phyloP scores from a whole-genome alignment of 306 rosid genomes.

The Sindora glabra region DNA sequence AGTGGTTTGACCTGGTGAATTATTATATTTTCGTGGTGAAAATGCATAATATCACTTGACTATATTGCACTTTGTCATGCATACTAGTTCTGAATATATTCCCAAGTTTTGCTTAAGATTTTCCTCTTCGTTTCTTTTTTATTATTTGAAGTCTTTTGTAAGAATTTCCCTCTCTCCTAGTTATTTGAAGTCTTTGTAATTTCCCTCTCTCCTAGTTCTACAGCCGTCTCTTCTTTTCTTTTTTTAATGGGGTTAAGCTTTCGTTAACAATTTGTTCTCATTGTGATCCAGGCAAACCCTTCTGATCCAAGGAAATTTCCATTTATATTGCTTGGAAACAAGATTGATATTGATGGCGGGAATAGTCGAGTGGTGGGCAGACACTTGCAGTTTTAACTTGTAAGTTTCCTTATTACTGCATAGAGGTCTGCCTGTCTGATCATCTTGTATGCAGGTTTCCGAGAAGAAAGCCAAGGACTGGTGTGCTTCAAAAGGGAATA shows the following conservation, averaged over 20 bases:
- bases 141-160: too few relatives aligned
- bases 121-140: too few relatives aligned
- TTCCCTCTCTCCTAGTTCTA: background rate
- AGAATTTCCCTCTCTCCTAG: too few relatives aligned
- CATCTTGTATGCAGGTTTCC: constrained; percentile 54
- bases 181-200: background rate
- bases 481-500: constrained; percentile 81
- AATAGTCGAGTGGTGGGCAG: constrained; percentile 88
- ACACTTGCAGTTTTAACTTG: background rate
- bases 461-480: constrained; percentile 94
- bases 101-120: too few relatives aligned
- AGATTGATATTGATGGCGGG: constrained; percentile 93
- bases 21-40: too few relatives aligned
- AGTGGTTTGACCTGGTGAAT: too few relatives aligned
- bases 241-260: background rate
- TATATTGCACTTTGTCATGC: too few relatives aligned
- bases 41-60: too few relatives aligned
- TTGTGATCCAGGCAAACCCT: constrained; percentile 60
- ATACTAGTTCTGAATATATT: too few relatives aligned
- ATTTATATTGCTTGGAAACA: constrained; percentile 83
- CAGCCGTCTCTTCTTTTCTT: background rate
- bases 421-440: constrained; percentile 25
- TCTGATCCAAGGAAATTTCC: constrained; percentile 69
- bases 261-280: background rate
- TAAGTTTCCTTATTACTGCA: background rate